Percentiles rank a stretch among this genome's conserved stretches.
Conservation (phyloP, 129 eudicot species). For the Chrysanthemum makinoi region DNA sequence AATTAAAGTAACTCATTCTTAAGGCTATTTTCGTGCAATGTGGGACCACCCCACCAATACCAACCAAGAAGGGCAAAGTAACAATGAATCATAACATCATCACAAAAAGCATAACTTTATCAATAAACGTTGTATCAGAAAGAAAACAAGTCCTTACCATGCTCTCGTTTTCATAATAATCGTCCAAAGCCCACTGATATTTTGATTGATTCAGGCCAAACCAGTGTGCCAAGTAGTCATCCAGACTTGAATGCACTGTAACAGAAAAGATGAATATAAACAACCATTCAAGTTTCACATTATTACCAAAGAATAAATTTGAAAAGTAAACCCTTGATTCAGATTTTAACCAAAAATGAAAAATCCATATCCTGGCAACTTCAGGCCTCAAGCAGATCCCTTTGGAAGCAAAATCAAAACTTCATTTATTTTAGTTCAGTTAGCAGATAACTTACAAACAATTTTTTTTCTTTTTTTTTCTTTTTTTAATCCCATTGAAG, state of each 20-base stretch:
- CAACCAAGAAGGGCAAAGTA: constrained; percentile 14
- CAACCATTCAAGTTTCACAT: background rate
- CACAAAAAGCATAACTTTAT: background rate
- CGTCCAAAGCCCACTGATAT: constrained; percentile 98
- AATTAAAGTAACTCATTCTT: background rate
- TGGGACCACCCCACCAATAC: constrained; percentile 22
- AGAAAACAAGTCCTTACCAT: constrained; percentile 41
- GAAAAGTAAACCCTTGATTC: too few species aligned
- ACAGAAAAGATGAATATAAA: constrained; percentile 5
- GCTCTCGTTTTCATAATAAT: constrained; percentile 71
- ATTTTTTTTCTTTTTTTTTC: too few species aligned
- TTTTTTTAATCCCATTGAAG: too few species aligned
- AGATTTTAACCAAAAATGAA: too few species aligned
- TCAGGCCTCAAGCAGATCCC: too few species aligned
- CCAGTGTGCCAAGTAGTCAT: constrained; percentile 82
- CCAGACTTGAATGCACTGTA: constrained; percentile 87
- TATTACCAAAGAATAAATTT: background rate
- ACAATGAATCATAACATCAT: constrained; percentile 5
- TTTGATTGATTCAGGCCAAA: constrained; percentile 90
- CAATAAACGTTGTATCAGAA: background rate
- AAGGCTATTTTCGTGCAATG: constrained; percentile 6
- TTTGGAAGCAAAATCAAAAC: too few species aligned
- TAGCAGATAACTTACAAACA: too few species aligned
- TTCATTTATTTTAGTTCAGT: too few species aligned
- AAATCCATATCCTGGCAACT: too few species aligned